Evolutionary conservation across 2,329 filamentous ascomycete genomes (phyloP).

Genomic region (Cercospora sp.): DNA sequence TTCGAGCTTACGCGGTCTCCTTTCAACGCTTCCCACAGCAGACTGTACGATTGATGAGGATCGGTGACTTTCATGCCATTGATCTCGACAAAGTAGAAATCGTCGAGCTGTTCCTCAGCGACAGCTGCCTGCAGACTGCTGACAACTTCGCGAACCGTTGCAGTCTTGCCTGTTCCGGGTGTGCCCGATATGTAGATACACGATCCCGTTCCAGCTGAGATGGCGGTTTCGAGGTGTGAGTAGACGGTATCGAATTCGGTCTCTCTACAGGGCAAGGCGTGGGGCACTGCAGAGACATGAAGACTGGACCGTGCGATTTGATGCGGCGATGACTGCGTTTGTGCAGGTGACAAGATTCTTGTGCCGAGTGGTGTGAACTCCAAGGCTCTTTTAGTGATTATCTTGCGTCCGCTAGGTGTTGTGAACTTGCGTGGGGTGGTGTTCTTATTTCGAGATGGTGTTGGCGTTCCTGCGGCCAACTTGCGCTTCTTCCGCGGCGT

Average conservation of each 20-base stretch:
- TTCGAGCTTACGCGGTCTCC: slow-evolving; percentile 89
- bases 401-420: slow-evolving; percentile 66
- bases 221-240: slow-evolving; percentile 88
- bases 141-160: slow-evolving; percentile 93
- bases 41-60: slow-evolving; percentile 90
- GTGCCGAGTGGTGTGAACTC: slow-evolving; percentile 96
- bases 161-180: slow-evolving; percentile 94
- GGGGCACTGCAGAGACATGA: slow-evolving; percentile 90
- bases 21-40: slow-evolving; percentile 94
- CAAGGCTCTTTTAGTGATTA: slow-evolving; percentile 79
- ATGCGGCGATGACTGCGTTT: slow-evolving; percentile 80
- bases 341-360: slow-evolving; percentile 72
- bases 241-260: slow-evolving; percentile 90
- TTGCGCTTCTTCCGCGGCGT: slow-evolving; percentile 53
- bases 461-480: slow-evolving; percentile 47
- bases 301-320: slow-evolving; percentile 84
- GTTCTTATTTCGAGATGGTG: slow-evolving; percentile 46
- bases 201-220: slow-evolving; percentile 86
- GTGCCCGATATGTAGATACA: slow-evolving; percentile 99
- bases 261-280: slow-evolving; percentile 86
- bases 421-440: slow-evolving; percentile 55
- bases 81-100: slow-evolving; percentile 99
- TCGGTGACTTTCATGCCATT: slow-evolving; percentile 99
- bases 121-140: slow-evolving; percentile 86
- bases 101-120: slow-evolving; percentile 84